Base-by-base conservation (phyloP, 2,329 filamentous ascomycete species). In the Aspergillus ibericus region DNA sequence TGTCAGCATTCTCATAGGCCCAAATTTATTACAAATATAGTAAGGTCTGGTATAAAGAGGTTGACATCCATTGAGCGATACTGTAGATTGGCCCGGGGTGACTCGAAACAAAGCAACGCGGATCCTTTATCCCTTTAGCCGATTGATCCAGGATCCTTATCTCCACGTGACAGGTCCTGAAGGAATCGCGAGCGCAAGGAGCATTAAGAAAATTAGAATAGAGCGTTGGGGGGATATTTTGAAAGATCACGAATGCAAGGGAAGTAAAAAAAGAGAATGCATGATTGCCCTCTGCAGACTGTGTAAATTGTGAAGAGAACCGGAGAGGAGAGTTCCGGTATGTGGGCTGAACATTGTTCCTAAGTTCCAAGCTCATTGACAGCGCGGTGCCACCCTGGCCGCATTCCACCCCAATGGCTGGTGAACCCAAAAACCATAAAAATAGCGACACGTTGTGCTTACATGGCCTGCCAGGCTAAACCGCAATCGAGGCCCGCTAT, bases 361-460 rank as follows among this genome's bases (percentile, higher is more conserved):
- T 7, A 42, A 42, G 38, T 29, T 29, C 27, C 27, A 32, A 32
- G 38, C 38, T 42, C 18, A 42, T 42, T 42, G 38, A 42, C 38
- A 42, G 29, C 13, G 29, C 48, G 7, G 29, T 51, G 18, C 48
- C 18, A 51, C 29, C 22, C 27, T 32, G 29, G 22, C 48, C n/a
- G 22, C 32, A 46, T 52, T 27, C 38, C 38, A 18, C 38, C 38
- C 38, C 16, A 42, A 42, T 42, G 38, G 38, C 38, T 42, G 38
- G 38, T 42, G 16, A 42, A 42, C 18, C 18, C 36, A 35, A 38
- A 38, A 42, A 27, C 32, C 36, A 48, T 40, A 58, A 60, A 60
- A 51, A 52, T 52, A 58, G 55, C 13, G 58, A 53, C 58, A 60
- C 58, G 58, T 60, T 60, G 38, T 40, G 55, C 47, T 52, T 46